Evolutionary conservation across 768 basidiomycete genomes (phyloP).

Genomic region (Sporobolomyces roseus): DNA sequence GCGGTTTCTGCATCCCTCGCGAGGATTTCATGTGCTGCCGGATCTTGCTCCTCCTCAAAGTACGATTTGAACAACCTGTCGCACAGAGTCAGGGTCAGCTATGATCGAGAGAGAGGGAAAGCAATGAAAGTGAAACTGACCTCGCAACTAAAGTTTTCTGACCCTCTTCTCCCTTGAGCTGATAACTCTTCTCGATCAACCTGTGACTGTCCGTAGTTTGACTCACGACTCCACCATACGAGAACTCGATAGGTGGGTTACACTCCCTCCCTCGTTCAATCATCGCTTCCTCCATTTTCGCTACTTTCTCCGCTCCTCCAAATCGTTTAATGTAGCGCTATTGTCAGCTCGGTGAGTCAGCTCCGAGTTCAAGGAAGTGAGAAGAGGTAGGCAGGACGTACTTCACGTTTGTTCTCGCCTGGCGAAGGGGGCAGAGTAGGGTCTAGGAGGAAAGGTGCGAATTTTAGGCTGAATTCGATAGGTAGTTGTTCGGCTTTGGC

Average conservation of each 20-base stretch:
- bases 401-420: conserved; percentile 37
- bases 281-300: conserved; percentile 39
- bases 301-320: conserved; percentile 37
- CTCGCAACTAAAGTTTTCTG: conserved; percentile 60
- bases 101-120: neutral
- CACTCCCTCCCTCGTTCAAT: conserved; percentile 16
- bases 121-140: neutral
- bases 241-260: conserved; percentile 39
- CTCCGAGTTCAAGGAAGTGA: too few relatives aligned
- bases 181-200: conserved; percentile 65
- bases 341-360: too few relatives aligned
- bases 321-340: conserved; percentile 41
- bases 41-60: conserved; percentile 63
- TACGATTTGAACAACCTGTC: conserved; percentile 56
- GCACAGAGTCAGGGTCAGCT: neutral
- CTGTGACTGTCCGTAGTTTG: conserved; percentile 70
- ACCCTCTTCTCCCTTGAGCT: conserved; percentile 59
- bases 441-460: conserved; percentile 43
- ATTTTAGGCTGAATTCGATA: conserved; percentile 30
- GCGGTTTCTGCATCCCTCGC: conserved; percentile 59
- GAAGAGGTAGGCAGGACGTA: too few relatives aligned
- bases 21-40: conserved; percentile 60
- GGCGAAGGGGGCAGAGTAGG: conserved; percentile 35
- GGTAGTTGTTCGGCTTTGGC: conserved; percentile 25
- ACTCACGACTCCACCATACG: conserved; percentile 57